Base-by-base conservation (phyloP, 768 basidiomycete species). In the Kwoniella europaea region DNA sequence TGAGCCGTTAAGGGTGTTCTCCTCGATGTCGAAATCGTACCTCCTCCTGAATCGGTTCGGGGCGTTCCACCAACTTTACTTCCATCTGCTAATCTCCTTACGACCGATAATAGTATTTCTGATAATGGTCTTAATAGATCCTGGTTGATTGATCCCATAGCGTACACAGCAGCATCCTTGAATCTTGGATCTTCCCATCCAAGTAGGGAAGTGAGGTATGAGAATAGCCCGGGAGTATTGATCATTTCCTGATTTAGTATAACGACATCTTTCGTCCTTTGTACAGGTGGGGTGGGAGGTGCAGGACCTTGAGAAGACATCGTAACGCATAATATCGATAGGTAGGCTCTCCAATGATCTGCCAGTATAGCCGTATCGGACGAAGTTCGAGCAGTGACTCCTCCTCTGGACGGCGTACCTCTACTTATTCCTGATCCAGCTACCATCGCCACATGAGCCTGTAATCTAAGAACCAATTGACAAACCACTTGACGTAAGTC, bases 1-100 rank as follows among this genome's bases (percentile, higher is more conserved):
- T 91, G 75, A 90, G 91, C 78, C 91, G 92, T 67, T 7, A 44
- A 20, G 5, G 63, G 63, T 89, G 88, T 68, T 90, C 89, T 69
- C 86, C 88, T 16, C 90, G 88, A 42, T 88, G 90, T 35, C 35
- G 35, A 35, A 9, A 35, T 35, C 6, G 35, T 13, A 85, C 80
- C 15, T 85, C 85, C 3, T 20, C 29, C 16, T 86, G 82, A 13
- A 42, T 55, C 63, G 85, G 79, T 78, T 89, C 91, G 20, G 85
- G 82, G 71, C 16, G 53, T 66, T 3, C 60, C 65, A 85, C 64
- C 84, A 72, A 72, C 88, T 88, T 77, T 76, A n/a, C 77, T 20
- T 87, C 92, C 92, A 74, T 95, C 93, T 73, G 92, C 92, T 73
- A 94, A 89, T 74, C 94, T 92, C 22, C 91, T 89, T 2, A 91